Evolutionary conservation across 345 rosid genomes (phyloP), one percentile per base, ranked within the genome.

Genomic region (Limnanthes douglasii): DNA sequence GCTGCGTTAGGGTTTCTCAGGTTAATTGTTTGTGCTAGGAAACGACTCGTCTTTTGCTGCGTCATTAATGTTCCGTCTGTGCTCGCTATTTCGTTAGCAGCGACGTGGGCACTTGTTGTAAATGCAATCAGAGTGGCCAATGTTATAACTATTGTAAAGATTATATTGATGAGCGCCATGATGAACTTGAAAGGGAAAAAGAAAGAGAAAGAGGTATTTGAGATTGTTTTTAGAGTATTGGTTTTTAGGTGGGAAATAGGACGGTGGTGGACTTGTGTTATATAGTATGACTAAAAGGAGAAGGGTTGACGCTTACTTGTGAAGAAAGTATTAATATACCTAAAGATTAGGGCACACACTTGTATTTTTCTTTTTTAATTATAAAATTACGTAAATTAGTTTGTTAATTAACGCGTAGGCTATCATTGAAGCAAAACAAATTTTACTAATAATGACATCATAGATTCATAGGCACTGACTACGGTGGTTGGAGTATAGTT

Each of bases 1-100:
- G 86, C 74, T 0, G 88, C 82, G 33, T 75, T 64, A 5, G 82
- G 88, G 60, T 81, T 78, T 34, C 47, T 34, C 22, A 34, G 8
- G 8, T 6, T 41, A 15, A 27, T 46, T 8, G 39, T 53, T 25
- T 63, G 51, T 0, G 68, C 57, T 2, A 86, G 69, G 68, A 82
- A 81, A 1, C 97, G 79, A 40, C 78, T 61, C 8, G 55, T 21
- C 34, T 59, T 66, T 21, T 28, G 37, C 17, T 14, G n/a, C n/a
- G n/a, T n/a, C n/a, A n/a, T 1, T 26, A 9, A 21, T 25, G 9
- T 25, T 39, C 1, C 17, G 24, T 9, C 3, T 11, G 19, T 37
- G 34, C 14, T 31, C 46, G n/a, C 40, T 53, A 6, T 54, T 50
- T 19, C 40, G 23, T 0, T 26, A 12, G 16, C 27, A 8, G 36